These are phyloP conservation scores for Pittosporum tobira DNA, from an alignment of 129 eudicot genomes.

Conservation along the genomic window DNA sequence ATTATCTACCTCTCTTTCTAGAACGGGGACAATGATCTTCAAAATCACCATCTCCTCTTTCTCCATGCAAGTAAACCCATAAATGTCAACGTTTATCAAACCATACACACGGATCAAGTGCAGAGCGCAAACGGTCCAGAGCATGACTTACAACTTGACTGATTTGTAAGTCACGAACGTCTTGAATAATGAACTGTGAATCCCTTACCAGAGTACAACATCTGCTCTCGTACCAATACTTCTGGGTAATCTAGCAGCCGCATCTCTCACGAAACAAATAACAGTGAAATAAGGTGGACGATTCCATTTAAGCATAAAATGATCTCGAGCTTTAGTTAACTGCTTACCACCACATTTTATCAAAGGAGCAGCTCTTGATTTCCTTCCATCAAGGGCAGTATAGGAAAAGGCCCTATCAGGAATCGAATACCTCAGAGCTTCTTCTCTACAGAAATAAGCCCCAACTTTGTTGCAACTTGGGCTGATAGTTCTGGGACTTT, in stretches of 20 bases:
- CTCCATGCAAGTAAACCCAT: conserved; percentile 20
- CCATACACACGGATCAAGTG: conserved; percentile 8
- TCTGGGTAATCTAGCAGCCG: conserved; percentile 22
- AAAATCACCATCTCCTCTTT: conserved; percentile 11
- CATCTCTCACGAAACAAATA: conserved; percentile 21
- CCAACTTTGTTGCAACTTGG: conserved; percentile 11
- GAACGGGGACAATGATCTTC: conserved; percentile 5
- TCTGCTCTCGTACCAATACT: conserved; percentile 18
- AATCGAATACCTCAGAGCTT: conserved; percentile 15
- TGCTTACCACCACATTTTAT: conserved; percentile 7
- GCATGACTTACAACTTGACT: conserved; percentile 2
- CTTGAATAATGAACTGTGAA: conserved; percentile 14
- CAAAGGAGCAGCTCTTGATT: conserved; percentile 15
- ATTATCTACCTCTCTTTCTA: neutral
- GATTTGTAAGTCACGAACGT: neutral
- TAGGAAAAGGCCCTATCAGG: conserved; percentile 17
- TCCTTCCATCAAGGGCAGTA: conserved; percentile 15
- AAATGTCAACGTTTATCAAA: neutral
- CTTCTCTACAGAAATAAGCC: conserved; percentile 18
- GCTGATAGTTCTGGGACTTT: neutral
- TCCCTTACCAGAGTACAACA: conserved; percentile 18
- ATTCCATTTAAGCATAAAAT: conserved; percentile 10
- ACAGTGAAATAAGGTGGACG: conserved; percentile 17
- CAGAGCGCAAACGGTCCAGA: conserved; percentile 15
- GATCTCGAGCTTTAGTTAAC: conserved; percentile 1